Evolutionary conservation across 2,329 filamentous ascomycete genomes (phyloP).

Genomic region (Fusarium siculi): DNA sequence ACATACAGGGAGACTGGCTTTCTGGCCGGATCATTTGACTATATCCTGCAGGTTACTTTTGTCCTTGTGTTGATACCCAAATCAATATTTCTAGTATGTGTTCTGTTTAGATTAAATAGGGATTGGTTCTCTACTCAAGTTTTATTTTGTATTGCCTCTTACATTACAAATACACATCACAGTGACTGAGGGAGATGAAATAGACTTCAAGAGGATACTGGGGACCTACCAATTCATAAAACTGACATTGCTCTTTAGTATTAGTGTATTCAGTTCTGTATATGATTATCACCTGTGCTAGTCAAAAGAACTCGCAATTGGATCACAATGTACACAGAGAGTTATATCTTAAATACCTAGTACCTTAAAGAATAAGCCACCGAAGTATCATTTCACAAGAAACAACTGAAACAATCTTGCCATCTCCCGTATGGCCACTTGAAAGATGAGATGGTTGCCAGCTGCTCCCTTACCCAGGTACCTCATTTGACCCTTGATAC

Average conservation of each 20-base stretch:
- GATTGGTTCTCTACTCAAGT: rapidly evolving
- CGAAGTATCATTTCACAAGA: not conserved
- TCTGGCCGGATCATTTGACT: not conserved
- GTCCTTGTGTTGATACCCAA: not conserved
- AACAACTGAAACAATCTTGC: not conserved
- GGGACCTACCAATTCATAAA: not conserved
- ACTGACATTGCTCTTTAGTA: not conserved
- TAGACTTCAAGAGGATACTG: not conserved
- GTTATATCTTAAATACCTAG: too few relatives aligned
- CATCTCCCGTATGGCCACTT: not conserved
- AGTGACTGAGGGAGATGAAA: too few relatives aligned
- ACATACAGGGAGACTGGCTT: not conserved
- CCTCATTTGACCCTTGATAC: not conserved
- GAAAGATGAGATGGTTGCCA: not conserved
- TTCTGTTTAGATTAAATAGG: too few relatives aligned
- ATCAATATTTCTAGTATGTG: not conserved
- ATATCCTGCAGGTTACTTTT: not conserved
- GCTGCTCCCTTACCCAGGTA: not conserved
- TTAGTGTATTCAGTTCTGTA: too few relatives aligned
- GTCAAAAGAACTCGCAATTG: not conserved
- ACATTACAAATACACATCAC: rapidly evolving
- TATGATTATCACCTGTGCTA: not conserved
- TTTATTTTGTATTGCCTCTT: too few relatives aligned
- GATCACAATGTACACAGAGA: not conserved
- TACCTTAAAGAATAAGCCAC: too few relatives aligned